phyloP scores from a whole-genome alignment of 1,139 yeast species.

The Magnusiomyces suaveolens region DNA sequence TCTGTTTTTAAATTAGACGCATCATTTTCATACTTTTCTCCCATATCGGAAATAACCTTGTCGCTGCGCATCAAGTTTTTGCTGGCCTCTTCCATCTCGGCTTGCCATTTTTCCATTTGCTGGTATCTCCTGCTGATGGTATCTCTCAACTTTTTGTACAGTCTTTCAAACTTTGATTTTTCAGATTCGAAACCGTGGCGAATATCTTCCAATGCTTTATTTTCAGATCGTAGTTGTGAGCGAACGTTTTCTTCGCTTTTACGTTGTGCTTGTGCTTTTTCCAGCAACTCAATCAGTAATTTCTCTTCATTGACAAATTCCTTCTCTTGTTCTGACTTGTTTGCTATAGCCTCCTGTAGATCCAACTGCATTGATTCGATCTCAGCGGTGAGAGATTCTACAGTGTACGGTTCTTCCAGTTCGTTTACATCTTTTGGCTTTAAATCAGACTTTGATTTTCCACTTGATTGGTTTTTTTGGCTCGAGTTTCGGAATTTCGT shows the following conservation, averaged over 20 bases:
- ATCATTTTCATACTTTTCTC: neutral
- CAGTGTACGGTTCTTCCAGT: slow-evolving; percentile 29
- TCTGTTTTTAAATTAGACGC: neutral
- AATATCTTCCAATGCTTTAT: slow-evolving; percentile 39
- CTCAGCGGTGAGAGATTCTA: slow-evolving; percentile 41
- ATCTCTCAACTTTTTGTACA: slow-evolving; percentile 20
- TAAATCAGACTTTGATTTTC: neutral
- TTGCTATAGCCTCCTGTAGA: slow-evolving; percentile 36
- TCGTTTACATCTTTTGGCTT: neutral
- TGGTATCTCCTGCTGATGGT: slow-evolving; percentile 19
- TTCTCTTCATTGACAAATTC: slow-evolving; percentile 39
- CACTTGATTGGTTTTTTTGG: slow-evolving; percentile 1
- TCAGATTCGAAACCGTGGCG: slow-evolving; percentile 34
- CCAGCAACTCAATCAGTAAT: slow-evolving; percentile 35
- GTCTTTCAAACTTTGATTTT: slow-evolving; percentile 27
- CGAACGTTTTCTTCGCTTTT: slow-evolving; percentile 43
- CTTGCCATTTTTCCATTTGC: slow-evolving; percentile 18
- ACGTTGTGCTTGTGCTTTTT: slow-evolving; percentile 38
- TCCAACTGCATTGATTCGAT: slow-evolving; percentile 45
- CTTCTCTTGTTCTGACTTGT: slow-evolving; percentile 33
- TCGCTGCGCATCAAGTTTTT: slow-evolving; percentile 13
- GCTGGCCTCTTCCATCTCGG: slow-evolving; percentile 17
- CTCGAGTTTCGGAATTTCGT: neutral
- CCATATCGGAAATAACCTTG: slow-evolving; percentile 2
- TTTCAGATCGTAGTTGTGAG: slow-evolving; percentile 40